A percentile compares a stretch with the other conserved stretches of the same genome.
phyloP scores from a whole-genome alignment of 768 basidiomycete species.

The Suillus subluteus region DNA sequence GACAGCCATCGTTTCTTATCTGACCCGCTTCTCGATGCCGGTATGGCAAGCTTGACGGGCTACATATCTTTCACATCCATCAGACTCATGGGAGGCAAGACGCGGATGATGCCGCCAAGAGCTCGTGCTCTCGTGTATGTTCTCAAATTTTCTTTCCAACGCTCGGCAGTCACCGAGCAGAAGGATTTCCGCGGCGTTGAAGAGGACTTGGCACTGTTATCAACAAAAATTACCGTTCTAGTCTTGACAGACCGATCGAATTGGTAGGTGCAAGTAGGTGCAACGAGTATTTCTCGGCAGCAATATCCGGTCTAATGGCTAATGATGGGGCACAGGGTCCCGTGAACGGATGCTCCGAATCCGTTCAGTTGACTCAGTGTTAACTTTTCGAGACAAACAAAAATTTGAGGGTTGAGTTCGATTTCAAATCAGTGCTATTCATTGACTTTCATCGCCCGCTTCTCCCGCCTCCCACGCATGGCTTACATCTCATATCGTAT shows the following conservation, averaged over 20 bases:
- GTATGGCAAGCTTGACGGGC: not conserved
- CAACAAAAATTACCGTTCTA: not conserved
- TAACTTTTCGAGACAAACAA: not conserved
- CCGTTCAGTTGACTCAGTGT: not conserved
- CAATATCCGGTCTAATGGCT: not conserved
- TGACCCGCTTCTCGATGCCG: not conserved
- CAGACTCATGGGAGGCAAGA: not conserved
- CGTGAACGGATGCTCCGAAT: not conserved
- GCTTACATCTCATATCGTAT: not conserved
- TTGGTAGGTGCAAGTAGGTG: not conserved
- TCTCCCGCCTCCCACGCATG: not conserved
- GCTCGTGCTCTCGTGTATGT: not conserved
- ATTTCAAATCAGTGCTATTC: not conserved
- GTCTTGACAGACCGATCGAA: not conserved
- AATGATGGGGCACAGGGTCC: not conserved
- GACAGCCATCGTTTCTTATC: slow-evolving; percentile 3
- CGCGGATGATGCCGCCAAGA: not conserved
- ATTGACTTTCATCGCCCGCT: not conserved
- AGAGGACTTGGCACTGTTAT: slow-evolving; percentile 1
- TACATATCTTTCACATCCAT: not conserved
- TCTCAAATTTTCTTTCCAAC: too few species aligned
- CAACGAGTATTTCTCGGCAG: not conserved
- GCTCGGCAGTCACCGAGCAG: not conserved
- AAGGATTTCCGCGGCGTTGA: not conserved
- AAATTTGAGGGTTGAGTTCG: not conserved